Evolutionary conservation across 768 basidiomycete species (phyloP).

Genomic region (Pleurotus platypus): DNA sequence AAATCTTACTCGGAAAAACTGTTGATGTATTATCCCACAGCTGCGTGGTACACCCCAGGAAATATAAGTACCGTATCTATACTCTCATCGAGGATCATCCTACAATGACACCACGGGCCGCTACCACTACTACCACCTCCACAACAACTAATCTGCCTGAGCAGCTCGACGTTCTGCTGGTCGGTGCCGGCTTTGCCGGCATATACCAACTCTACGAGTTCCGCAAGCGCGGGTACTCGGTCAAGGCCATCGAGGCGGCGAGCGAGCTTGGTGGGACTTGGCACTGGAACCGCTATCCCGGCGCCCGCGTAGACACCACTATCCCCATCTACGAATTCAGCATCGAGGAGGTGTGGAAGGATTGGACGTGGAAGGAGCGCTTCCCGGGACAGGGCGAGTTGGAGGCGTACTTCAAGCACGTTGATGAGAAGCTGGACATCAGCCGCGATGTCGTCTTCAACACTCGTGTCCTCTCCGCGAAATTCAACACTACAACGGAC

Average conservation of each 20-base stretch:
- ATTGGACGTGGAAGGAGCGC: neutral
- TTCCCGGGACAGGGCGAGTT: constrained; percentile 5
- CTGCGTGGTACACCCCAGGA: too few species aligned
- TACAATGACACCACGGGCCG: too few species aligned
- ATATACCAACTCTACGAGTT: neutral
- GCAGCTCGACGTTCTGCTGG: constrained; percentile 3
- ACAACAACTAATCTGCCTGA: neutral
- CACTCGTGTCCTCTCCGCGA: constrained; percentile 18
- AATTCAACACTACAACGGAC: constrained; percentile 14
- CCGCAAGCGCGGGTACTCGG: neutral
- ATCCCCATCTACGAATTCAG: neutral
- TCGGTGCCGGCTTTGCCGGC: constrained; percentile 5
- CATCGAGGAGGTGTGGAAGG: constrained; percentile 6
- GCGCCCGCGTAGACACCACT: constrained; percentile 3
- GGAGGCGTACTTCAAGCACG: constrained; percentile 18
- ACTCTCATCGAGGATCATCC: too few species aligned
- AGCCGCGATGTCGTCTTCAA: constrained; percentile 19
- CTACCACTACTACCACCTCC: neutral
- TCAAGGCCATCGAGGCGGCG: constrained; percentile 1
- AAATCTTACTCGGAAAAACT: too few species aligned
- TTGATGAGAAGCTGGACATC: constrained; percentile 22
- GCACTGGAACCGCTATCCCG: constrained; percentile 6
- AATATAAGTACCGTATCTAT: too few species aligned
- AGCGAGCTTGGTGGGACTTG: constrained; percentile 15
- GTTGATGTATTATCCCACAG: too few species aligned